Base-by-base conservation (phyloP, 2,329 filamentous ascomycete species). In the Lecanicillium sp. region DNA sequence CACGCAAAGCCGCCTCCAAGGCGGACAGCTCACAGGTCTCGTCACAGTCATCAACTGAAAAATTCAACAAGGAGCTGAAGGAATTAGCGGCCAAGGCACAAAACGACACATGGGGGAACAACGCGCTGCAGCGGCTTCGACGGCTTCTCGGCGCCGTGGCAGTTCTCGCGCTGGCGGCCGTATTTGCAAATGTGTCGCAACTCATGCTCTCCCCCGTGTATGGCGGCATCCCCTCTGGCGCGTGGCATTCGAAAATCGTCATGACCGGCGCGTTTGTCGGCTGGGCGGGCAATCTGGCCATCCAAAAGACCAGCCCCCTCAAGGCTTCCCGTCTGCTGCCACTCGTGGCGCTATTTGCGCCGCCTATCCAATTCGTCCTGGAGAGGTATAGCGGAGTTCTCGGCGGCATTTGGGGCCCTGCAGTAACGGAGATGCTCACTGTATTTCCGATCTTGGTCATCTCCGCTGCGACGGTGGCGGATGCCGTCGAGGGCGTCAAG, bases 181-280 rank as follows among this genome's bases (percentile, higher is more conserved):
- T 81, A 30, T 79, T 74, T 44, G 81, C 83, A 33, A 78, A 80
- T 45, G 74, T 83, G 42, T 90, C 85, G 1, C 78, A 87, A 55
- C 69, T 88, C 45, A 81, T 77, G 29, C 69, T 97, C 25, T 85
- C 87, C 15, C 92, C 92, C 2, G 84, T 94, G 10, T 97, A 94
- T 60, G 92, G 92, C 37, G 79, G 81, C 13, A 85, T 94, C 28
- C 85, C 90, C 2, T 71, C 87, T 1, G 73, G 77, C 2, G 68
- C 82, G 47, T 84, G 81, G 58, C 90, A 96, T 57, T 64, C 71
- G 37, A 74, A 75, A 54, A 71, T 79, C 44, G 66, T 87, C 45
- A 79, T 79, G 49, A 65, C 74, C 4, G 79, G 77, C 19, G 77
- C 79, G 44, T 81, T 88, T 45, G 59, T 79, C 13, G 87, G 87